phyloP scores from a whole-genome alignment of 768 basidiomycete species.

The Rhodotorula kratochvilovae region DNA sequence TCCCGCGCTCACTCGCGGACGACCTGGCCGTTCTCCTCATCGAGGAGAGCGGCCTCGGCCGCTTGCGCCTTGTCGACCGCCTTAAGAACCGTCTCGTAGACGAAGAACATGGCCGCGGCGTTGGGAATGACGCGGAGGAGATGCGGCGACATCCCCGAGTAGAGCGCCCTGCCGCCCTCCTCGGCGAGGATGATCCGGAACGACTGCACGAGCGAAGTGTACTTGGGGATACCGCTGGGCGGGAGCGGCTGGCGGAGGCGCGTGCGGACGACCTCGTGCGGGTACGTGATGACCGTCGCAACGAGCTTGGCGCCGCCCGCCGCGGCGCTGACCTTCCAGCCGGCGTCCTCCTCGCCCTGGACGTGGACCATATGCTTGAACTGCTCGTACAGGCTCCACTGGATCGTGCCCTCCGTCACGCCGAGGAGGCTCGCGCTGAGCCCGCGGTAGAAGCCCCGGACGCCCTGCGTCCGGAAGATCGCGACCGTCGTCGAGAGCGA shows the following conservation, averaged over 20 bases:
- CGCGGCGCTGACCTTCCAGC: conserved; percentile 77
- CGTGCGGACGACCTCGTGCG: conserved; percentile 93
- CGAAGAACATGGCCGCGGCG: conserved; percentile 92
- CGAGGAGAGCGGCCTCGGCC: neutral
- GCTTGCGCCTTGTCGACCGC: neutral
- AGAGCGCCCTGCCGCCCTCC: conserved; percentile 78
- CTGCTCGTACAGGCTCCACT: conserved; percentile 94
- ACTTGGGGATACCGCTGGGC: conserved; percentile 64
- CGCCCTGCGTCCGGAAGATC: conserved; percentile 75
- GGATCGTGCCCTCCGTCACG: conserved; percentile 91
- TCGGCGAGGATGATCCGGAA: conserved; percentile 77
- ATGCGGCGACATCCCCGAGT: conserved; percentile 89
- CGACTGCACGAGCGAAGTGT: conserved; percentile 79
- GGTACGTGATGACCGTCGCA: conserved; percentile 92
- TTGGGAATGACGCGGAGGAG: conserved; percentile 96
- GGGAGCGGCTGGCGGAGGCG: conserved; percentile 82
- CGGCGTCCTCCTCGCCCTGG: conserved; percentile 54
- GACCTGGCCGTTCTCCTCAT: neutral
- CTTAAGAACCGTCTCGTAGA: conserved; percentile 74
- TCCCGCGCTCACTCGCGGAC: neutral
- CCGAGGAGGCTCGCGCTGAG: conserved; percentile 91
- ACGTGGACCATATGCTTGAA: conserved; percentile 66
- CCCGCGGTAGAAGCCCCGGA: conserved; percentile 89
- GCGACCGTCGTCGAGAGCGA: conserved; percentile 55
- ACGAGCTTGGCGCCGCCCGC: conserved; percentile 90